Evolutionary conservation across 768 basidiomycete genomes (phyloP).

Genomic region (Infundibulicybe gibba): DNA sequence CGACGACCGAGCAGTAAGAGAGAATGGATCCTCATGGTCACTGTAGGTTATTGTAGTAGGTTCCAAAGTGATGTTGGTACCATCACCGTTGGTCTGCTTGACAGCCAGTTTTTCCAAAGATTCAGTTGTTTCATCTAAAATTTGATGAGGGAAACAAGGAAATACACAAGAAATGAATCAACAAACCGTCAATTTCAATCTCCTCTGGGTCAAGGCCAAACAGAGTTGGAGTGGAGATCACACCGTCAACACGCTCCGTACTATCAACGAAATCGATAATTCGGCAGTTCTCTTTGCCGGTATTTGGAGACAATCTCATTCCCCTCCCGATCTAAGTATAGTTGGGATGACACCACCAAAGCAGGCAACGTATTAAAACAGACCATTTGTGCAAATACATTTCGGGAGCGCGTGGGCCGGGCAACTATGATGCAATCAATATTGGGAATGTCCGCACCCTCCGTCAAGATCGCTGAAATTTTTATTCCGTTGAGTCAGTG

Average conservation of each 20-base stretch:
- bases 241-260: slow-evolving; percentile 58
- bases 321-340: slow-evolving; percentile 81
- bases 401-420: slow-evolving; percentile 84
- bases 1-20: slow-evolving; percentile 44
- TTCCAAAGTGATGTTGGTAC: slow-evolving; percentile 36
- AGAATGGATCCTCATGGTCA: slow-evolving; percentile 76
- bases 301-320: slow-evolving; percentile 78
- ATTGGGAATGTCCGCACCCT: slow-evolving; percentile 93
- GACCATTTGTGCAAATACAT: slow-evolving; percentile 93
- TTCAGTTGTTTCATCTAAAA: slow-evolving; percentile 47
- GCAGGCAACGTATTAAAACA: slow-evolving; percentile 8
- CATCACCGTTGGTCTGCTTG: slow-evolving; percentile 18
- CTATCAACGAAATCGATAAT: slow-evolving; percentile 93
- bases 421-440: slow-evolving; percentile 90
- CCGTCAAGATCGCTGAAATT: slow-evolving; percentile 75
- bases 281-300: slow-evolving; percentile 80
- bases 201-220: slow-evolving; percentile 81
- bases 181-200: slow-evolving; percentile 56
- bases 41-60: slow-evolving; percentile 67
- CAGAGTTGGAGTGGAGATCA: slow-evolving; percentile 77
- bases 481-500: background rate
- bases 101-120: slow-evolving; percentile 40
- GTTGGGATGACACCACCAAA: background rate
- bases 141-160: slow-evolving; percentile 2
- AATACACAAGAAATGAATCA: background rate